A percentile compares a stretch with the other conserved stretches of the same genome.
Conservation (phyloP, 208 protist genomes). For the Herpetomonas tarakana region DNA sequence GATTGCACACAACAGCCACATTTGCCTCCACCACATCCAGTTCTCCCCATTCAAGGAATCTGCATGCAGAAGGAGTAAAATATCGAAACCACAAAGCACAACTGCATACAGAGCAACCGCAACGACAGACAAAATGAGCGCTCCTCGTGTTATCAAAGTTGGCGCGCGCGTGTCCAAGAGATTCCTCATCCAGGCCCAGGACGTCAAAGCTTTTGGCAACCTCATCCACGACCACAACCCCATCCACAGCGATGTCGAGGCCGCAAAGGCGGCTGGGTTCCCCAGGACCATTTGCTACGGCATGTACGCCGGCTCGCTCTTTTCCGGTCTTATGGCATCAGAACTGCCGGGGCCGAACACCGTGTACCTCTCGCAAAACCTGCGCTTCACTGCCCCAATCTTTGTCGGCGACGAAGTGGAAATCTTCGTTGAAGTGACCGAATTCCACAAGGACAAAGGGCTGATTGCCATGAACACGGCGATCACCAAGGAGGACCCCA, state of each 20-base stretch:
- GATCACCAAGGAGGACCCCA: conserved; percentile 49
- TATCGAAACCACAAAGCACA: too few species aligned
- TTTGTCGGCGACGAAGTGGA: conserved; percentile 82
- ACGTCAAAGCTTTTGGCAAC: conserved; percentile 68
- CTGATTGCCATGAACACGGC: conserved; percentile 73
- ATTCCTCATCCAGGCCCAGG: conserved; percentile 40
- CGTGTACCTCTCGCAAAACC: conserved; percentile 84
- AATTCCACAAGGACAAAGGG: conserved; percentile 58
- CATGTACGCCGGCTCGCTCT: conserved; percentile 79
- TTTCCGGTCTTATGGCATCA: conserved; percentile 82
- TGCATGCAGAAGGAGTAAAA: too few species aligned
- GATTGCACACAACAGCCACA: too few species aligned
- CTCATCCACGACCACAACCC: conserved; percentile 84
- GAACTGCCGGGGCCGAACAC: conserved; percentile 80
- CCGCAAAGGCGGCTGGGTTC: conserved; percentile 78
- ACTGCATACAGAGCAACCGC: too few species aligned
- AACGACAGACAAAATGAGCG: too few species aligned
- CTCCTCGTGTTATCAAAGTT: conserved; percentile 50
- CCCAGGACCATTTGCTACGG: conserved; percentile 74
- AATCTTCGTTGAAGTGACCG: conserved; percentile 55
- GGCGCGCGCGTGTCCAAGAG: conserved; percentile 46
- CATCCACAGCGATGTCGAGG: conserved; percentile 64
- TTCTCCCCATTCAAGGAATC: too few species aligned
- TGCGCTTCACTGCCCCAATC: conserved; percentile 68
- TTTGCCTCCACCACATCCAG: too few species aligned